Evolutionary conservation across 345 rosid species (phyloP).

Genomic region (Syzygium aqueum): DNA sequence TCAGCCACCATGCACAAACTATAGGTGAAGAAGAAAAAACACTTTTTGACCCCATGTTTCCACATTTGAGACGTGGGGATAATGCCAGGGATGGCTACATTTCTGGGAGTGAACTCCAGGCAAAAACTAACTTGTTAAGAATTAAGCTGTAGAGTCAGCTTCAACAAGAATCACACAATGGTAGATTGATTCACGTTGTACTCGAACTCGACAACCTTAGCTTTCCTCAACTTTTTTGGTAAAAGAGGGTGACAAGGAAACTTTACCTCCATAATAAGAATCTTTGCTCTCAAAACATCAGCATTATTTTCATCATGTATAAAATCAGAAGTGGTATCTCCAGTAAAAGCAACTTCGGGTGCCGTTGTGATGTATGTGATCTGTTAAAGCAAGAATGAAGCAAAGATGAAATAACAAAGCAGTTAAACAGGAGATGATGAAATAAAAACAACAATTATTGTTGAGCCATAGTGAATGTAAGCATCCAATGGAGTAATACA

Average conservation of each 20-base stretch:
- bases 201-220: not conserved
- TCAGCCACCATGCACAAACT: too few relatives aligned
- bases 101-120: not conserved
- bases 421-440: not conserved
- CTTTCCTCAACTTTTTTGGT: not conserved
- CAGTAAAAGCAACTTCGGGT: constrained; percentile 93
- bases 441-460: not conserved
- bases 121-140: not conserved
- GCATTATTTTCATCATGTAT: constrained; percentile 46
- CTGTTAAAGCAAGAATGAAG: constrained; percentile 32
- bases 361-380: constrained; percentile 51
- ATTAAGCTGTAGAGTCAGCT: not conserved
- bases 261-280: constrained; percentile 89
- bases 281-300: constrained; percentile 69
- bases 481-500: not conserved
- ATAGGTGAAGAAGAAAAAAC: not conserved
- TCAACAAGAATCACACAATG: not conserved
- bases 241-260: not conserved
- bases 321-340: constrained; percentile 84
- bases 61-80: not conserved
- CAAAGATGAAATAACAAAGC: not conserved
- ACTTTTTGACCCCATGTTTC: not conserved
- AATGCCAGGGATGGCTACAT: not conserved
- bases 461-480: not conserved
- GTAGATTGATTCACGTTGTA: not conserved